phyloP scores from a whole-genome alignment of 148 eudicot species.

The Spergularia marina region DNA sequence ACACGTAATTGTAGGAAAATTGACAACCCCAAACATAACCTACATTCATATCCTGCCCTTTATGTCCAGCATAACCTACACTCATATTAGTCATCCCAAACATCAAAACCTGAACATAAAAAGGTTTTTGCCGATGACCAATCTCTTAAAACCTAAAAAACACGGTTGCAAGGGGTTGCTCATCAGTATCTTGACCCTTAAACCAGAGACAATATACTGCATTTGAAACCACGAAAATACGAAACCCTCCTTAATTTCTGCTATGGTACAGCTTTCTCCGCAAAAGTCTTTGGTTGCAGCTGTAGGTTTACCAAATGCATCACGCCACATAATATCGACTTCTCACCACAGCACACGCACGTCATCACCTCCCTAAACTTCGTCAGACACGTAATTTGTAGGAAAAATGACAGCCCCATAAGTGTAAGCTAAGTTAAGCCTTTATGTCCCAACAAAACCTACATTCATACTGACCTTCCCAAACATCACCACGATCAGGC shows the following conservation, averaged over 20 bases:
- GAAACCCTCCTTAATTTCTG: no score
- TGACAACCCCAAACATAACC: not conserved
- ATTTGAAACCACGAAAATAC: not conserved
- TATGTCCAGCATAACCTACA: no score
- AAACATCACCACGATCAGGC: not conserved
- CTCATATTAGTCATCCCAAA: not conserved
- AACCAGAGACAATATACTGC: not conserved
- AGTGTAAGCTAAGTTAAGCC: not conserved
- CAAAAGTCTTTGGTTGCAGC: no score
- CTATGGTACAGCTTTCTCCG: no score
- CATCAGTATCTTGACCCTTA: not conserved
- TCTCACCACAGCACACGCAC: no score
- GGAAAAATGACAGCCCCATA: not conserved
- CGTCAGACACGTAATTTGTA: no score
- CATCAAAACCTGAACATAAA: no score
- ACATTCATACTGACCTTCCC: not conserved
- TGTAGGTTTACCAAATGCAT: no score
- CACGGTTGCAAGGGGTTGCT: not conserved
- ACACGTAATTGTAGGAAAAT: not conserved
- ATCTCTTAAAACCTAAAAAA: not conserved
- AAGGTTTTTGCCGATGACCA: no score
- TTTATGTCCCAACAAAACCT: not conserved
- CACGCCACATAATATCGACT: no score
- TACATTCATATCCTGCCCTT: not conserved
- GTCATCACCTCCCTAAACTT: no score